These are phyloP conservation scores for Aspergillus sclerotiicarbonarius DNA, from an alignment of 495 filamentous ascomycete genomes.

Conservation along the genomic window DNA sequence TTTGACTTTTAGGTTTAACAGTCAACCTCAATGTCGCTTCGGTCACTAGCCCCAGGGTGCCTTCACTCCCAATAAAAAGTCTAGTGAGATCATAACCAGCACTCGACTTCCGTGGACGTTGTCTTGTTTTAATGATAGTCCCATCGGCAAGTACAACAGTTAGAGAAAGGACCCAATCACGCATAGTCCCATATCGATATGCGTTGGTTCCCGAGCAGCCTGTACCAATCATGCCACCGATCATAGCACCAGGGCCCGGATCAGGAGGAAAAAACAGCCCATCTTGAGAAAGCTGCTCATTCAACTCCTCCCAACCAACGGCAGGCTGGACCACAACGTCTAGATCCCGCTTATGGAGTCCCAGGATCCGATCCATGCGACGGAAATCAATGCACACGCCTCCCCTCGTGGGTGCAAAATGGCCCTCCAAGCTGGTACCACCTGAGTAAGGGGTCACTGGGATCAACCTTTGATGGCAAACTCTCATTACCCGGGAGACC, in stretches of 20 bases:
- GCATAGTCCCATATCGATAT: conserved; percentile 68
- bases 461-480: conserved; percentile 60
- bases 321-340: conserved; percentile 68
- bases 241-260: conserved; percentile 65
- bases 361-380: conserved; percentile 60
- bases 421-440: conserved; percentile 63
- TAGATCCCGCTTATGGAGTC: conserved; percentile 55
- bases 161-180: conserved; percentile 63
- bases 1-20: conserved; percentile 58
- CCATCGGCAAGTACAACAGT: conserved; percentile 67
- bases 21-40: conserved; percentile 64
- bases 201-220: conserved; percentile 67
- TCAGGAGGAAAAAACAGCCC: conserved; percentile 67
- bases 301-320: conserved; percentile 62
- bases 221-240: conserved; percentile 67
- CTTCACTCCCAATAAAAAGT: conserved; percentile 63
- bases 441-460: conserved; percentile 64
- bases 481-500: conserved; percentile 59
- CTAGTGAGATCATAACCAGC: conserved; percentile 65
- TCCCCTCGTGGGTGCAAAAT: conserved; percentile 59
- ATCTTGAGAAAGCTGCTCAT: conserved; percentile 53
- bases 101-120: conserved; percentile 63
- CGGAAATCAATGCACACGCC: conserved; percentile 64
- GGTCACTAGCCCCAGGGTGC: conserved; percentile 63
- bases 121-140: conserved; percentile 62